Evolutionary conservation across 306 rosid species (phyloP).

Genomic region (Malus domestica): DNA sequence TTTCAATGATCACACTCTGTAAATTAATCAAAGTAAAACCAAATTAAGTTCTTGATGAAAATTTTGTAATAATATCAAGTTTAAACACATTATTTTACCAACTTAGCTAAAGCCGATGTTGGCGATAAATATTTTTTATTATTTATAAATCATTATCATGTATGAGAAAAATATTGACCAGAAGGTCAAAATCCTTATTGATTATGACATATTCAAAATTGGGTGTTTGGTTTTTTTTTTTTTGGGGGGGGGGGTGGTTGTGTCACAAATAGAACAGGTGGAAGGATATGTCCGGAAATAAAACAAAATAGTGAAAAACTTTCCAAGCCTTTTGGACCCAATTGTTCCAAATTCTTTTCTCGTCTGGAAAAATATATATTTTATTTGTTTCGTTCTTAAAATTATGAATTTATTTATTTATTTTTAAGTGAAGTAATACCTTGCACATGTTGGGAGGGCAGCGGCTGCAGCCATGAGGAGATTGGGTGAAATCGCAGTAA

Average conservation of each 20-base stretch:
- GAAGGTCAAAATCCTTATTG: background rate
- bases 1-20: conserved; percentile 17
- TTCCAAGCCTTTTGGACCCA: conserved; percentile 10
- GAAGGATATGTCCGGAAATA: background rate
- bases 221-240: no score
- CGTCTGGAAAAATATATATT: no score
- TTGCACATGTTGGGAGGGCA: conserved; percentile 94
- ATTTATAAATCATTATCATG: background rate
- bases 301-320: background rate
- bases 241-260: no score
- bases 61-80: background rate
- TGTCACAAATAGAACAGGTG: background rate
- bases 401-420: background rate
- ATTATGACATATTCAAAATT: background rate
- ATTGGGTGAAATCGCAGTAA: conserved; percentile 44
- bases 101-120: no score
- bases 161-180: background rate
- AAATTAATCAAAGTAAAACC: background rate
- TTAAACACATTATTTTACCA: no score
- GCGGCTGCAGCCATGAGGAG: conserved; percentile 46
- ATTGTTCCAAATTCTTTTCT: background rate
- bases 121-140: background rate
- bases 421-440: conserved; percentile 19
- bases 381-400: no score
- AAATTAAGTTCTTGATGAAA: background rate